These are phyloP conservation scores for Glebionis coronaria DNA, from an alignment of 129 eudicot species.

Conservation along the genomic window DNA sequence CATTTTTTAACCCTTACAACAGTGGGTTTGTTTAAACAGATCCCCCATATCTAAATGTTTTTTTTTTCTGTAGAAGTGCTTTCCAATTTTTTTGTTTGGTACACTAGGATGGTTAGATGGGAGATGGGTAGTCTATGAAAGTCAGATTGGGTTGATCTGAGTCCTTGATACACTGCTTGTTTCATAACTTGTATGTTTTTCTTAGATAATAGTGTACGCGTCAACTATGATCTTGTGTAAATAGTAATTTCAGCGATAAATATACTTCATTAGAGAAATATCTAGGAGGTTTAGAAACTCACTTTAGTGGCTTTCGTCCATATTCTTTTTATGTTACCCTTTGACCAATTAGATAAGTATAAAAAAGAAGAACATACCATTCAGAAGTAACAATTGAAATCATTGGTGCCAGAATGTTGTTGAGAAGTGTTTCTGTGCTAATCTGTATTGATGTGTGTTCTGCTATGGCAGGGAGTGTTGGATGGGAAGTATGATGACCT, in stretches of 20 bases:
- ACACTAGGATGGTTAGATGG: too few relatives aligned
- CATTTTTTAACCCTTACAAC: too few relatives aligned
- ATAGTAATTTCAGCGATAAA: too few relatives aligned
- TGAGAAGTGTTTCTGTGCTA: neutral
- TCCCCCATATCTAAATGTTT: too few relatives aligned
- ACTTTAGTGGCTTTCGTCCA: neutral
- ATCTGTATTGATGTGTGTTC: neutral
- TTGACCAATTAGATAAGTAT: neutral
- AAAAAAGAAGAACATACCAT: neutral
- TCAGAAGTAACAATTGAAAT: neutral
- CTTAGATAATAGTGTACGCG: too few relatives aligned
- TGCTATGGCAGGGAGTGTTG: slow-evolving; percentile 70
- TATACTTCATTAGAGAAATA: neutral
- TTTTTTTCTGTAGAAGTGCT: too few relatives aligned
- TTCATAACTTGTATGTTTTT: too few relatives aligned
- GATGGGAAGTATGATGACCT: slow-evolving; percentile 95
- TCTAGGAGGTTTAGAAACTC: neutral
- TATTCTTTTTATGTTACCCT: neutral
- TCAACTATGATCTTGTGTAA: too few relatives aligned
- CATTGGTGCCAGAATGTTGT: neutral
- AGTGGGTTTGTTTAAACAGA: too few relatives aligned
- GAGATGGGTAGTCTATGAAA: too few relatives aligned
- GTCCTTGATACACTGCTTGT: neutral
- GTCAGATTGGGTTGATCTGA: too few relatives aligned
- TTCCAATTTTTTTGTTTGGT: too few relatives aligned